Evolutionary conservation across 257 asterid species (phyloP).

Genomic region (Paraleonurus japonicus): DNA sequence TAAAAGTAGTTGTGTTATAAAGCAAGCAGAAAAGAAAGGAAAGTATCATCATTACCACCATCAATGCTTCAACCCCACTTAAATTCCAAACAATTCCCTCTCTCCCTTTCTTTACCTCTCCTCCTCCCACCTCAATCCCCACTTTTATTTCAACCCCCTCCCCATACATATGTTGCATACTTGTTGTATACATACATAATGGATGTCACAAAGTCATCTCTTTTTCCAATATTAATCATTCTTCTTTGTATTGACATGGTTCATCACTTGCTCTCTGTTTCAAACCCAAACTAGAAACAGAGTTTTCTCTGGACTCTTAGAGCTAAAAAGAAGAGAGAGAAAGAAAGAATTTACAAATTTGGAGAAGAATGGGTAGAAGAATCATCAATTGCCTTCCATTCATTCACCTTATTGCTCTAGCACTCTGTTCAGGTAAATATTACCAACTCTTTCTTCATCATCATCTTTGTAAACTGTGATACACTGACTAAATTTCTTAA

Average conservation of each 20-base stretch:
- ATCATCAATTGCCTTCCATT: conserved; percentile 28
- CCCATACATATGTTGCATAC: conserved; percentile 10
- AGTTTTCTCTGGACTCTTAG: neutral
- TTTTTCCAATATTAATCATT: conserved; percentile 43
- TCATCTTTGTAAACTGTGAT: neutral
- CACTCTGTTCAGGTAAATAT: conserved; percentile 60
- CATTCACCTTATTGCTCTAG: conserved; percentile 42
- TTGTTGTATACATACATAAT: conserved; percentile 4
- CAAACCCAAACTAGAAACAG: conserved; percentile 19
- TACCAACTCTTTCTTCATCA: neutral
- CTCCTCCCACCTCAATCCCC: conserved; percentile 16
- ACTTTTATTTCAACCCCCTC: conserved; percentile 16
- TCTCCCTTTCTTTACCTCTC: conserved; percentile 12
- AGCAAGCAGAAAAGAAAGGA: neutral
- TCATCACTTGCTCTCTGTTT: conserved; percentile 28
- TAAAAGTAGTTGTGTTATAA: conserved; percentile 14
- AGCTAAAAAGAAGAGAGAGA: neutral
- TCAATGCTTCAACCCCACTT: conserved; percentile 34
- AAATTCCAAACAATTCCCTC: conserved; percentile 29
- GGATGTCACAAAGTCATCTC: conserved; percentile 30
- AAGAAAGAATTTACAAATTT: too few relatives aligned
- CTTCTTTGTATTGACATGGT: conserved; percentile 35
- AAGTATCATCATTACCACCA: conserved; percentile 34
- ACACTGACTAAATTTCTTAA: neutral
- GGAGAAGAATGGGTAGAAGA: conserved; percentile 41